Conservation (phyloP, 768 basidiomycete species). For the Leccinum subgranulosum region DNA sequence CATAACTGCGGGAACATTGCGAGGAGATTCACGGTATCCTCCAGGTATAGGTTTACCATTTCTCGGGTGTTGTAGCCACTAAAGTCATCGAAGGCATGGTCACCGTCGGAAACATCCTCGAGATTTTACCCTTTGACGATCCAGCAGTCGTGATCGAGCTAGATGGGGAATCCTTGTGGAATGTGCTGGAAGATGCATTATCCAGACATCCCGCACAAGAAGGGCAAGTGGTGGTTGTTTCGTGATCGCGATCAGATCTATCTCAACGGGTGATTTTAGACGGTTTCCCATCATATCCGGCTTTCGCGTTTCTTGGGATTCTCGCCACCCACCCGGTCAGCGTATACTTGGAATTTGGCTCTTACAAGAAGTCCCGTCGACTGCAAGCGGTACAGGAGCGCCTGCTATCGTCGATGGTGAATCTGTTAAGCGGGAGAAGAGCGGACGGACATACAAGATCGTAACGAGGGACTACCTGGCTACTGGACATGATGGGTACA, state of each 20-base stretch:
- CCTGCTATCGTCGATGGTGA: conserved; percentile 44
- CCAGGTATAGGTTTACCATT: conserved; percentile 48
- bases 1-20: conserved; percentile 77
- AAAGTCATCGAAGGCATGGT: conserved; percentile 49
- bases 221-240: conserved; percentile 49
- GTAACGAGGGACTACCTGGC: conserved; percentile 89
- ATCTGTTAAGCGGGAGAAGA: conserved; percentile 48
- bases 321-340: conserved; percentile 61
- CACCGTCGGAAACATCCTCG: conserved; percentile 82
- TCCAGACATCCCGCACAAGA: conserved; percentile 86
- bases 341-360: conserved; percentile 76
- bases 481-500: conserved; percentile 80
- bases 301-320: conserved; percentile 85
- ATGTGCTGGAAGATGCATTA: conserved; percentile 68
- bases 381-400: conserved; percentile 21
- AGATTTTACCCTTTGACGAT: conserved; percentile 88
- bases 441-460: conserved; percentile 65
- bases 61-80: not conserved
- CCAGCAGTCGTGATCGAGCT: conserved; percentile 78
- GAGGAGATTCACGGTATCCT: conserved; percentile 83
- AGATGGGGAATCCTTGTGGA: conserved; percentile 77
- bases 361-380: conserved; percentile 33
- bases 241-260: not conserved
- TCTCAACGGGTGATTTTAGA: conserved; percentile 35
- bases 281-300: conserved; percentile 90